Evolutionary conservation across 2,329 filamentous ascomycete genomes (phyloP), one percentile per base, ranked within the genome.

Genomic region (Septoria linicola): DNA sequence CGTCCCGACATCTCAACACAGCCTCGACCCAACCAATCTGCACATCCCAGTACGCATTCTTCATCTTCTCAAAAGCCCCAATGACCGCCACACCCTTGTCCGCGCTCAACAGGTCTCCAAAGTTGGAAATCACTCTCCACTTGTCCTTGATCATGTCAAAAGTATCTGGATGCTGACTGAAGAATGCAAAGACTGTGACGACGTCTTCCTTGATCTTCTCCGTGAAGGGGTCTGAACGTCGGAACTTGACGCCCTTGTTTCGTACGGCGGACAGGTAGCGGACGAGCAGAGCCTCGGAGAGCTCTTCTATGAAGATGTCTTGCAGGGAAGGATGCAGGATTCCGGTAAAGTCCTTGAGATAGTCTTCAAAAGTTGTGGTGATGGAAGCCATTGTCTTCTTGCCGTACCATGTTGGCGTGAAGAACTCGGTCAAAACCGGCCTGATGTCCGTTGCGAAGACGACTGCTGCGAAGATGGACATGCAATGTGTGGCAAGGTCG

Each of bases 131-230:
- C 14, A 90, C 89, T 48, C 90, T 82, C 93, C 93, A 99, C 60
- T 91, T 93, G 67, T 88, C 80, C 74, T 92, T 96, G 70, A 99
- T 89, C 23, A 80, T 79, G 41, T 79, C 78, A 54, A 87, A 83
- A 46, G 88, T 87, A 6, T 85, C 87, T 2, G 48, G 44, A 62
- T 88, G 82, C 44, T 76, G 77, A 59, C 83, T 79, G 73, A 97
- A 96, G 72, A 93, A 95, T 54, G 87, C 87, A 66, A 97, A 97
- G 1, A 89, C 89, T 0, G 89, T 89, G 40, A 89, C 80, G 46
- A 99, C 83, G 68, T 99, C 93, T 71, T 95, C 89, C 72, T 89
- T 90, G 73, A 97, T 86, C 73, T 96, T 95, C 59, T 95, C 89
- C 51, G 87, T 85, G 74, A 91, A 96, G 2, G 89, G 89, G 63